Conservation (phyloP, 2,329 filamentous ascomycete species). For the Penicillium sp. region DNA sequence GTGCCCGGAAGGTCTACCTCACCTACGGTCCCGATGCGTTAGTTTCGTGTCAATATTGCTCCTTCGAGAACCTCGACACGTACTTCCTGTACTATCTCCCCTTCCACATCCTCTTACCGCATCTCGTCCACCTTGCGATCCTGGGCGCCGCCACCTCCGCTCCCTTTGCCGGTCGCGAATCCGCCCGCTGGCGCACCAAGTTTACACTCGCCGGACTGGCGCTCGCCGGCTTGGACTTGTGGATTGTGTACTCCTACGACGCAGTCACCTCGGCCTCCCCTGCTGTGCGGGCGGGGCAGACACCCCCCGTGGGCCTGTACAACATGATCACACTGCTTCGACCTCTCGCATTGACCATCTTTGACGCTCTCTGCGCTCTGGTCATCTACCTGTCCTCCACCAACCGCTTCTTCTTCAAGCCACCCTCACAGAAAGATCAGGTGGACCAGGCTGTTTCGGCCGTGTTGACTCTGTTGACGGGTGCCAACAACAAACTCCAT, state of each 20-base stretch:
- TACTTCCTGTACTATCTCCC: constrained; percentile 81
- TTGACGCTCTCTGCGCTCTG: constrained; percentile 59
- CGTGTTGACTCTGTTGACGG: constrained; percentile 52
- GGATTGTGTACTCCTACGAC: constrained; percentile 59
- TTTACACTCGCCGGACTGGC: constrained; percentile 59
- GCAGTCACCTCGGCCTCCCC: constrained; percentile 47
- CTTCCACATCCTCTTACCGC: constrained; percentile 60
- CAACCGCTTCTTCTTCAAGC: constrained; percentile 66
- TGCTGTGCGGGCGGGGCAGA: constrained; percentile 55
- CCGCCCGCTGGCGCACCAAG: constrained; percentile 61
- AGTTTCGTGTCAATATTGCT: constrained; percentile 75
- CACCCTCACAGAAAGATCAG: constrained; percentile 58
- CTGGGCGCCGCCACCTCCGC: constrained; percentile 69
- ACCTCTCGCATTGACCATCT: constrained; percentile 55
- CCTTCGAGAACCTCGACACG: constrained; percentile 58
- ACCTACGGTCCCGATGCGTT: constrained; percentile 72
- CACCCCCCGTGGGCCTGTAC: constrained; percentile 47
- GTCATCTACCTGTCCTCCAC: constrained; percentile 72
- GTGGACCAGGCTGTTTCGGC: constrained; percentile 50
- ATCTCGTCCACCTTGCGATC: constrained; percentile 68
- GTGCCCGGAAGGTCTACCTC: constrained; percentile 74
- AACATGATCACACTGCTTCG: constrained; percentile 53
- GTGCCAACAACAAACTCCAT: constrained; percentile 60
- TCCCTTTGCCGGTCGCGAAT: constrained; percentile 57
- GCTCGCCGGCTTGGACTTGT: constrained; percentile 60